Base-by-base conservation (phyloP, 2,329 filamentous ascomycete genomes). In the Apiospora malaysiana region DNA sequence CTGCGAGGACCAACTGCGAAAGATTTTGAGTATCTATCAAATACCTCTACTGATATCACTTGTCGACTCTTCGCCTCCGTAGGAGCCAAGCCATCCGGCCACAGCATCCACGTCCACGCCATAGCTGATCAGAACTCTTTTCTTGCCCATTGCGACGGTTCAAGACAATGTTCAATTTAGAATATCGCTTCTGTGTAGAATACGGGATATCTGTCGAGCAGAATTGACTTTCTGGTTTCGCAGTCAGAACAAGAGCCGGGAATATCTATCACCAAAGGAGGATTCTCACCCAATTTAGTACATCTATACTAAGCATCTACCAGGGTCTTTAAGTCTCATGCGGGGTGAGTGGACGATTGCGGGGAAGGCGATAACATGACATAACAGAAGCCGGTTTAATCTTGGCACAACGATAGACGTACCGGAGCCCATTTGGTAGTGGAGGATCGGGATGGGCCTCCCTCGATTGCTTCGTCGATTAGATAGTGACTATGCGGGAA, bases 51-150 rank as follows among this genome's bases (percentile, higher is more conserved):
- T 91, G 73, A 94, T 93, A 75, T 94, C 92, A 76, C 87, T 92
- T 0, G 88, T 89, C 6, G 88, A 91, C 77, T 94, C 92, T 78
- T 94, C 88, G 46, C 92, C 91, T 21, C 91, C 91, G 76, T 94
- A 94, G 0, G 89, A 92, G 0, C 92, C 92, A 0, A 94, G 84
- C 92, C 92, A 94, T 6, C 92, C 91, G 1, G 91, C 89, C 1
- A 94, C 90, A 18, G 91, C 92, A 74, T 94, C 92, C 32, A 94
- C 90, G 73, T 94, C 92, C 32, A 94, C 90, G 2, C 91, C 90
- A 75, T 93, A 93, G 74, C 88, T 85, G 46, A 56, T 12, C 2
- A 68, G 40, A 65, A 71, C 70, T 25, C 46, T 40, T 27, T 71
- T 71, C 68, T 71, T 69, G 59, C 43, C 59, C 70, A 46, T 56